Evolutionary conservation across 139 green algal species (phyloP).

Genomic region (Medakamo hakoo): DNA sequence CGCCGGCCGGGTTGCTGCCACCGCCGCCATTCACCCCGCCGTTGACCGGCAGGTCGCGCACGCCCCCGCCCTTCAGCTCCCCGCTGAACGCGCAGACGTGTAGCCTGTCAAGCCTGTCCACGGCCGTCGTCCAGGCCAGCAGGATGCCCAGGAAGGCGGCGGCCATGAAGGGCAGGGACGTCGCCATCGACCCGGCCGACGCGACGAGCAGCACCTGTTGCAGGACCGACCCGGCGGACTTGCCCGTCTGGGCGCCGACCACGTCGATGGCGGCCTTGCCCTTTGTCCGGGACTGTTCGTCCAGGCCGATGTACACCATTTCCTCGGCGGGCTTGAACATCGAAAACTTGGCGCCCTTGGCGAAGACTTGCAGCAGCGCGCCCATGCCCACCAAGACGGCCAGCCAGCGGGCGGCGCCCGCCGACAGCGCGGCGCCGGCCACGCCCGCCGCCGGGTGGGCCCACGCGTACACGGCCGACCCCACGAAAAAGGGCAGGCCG

Average conservation of each 20-base stretch:
- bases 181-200: slow-evolving; percentile 28
- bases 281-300: slow-evolving; percentile 61
- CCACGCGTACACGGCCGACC: slow-evolving; percentile 38
- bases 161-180: slow-evolving; percentile 44
- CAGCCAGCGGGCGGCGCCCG: no score
- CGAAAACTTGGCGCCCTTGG: slow-evolving; percentile 69
- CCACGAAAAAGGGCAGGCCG: slow-evolving; percentile 55
- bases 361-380: slow-evolving; percentile 62
- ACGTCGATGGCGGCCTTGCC: slow-evolving; percentile 92
- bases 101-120: slow-evolving; percentile 7
- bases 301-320: slow-evolving; percentile 74
- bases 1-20: no score
- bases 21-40: no score
- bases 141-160: slow-evolving; percentile 40
- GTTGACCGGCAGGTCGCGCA: no score
- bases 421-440: slow-evolving; percentile 4
- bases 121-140: slow-evolving; percentile 22
- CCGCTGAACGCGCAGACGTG: not conserved
- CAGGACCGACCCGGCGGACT: slow-evolving; percentile 37
- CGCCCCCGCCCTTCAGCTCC: not conserved
- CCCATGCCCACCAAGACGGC: slow-evolving; percentile 52
- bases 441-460: not conserved
- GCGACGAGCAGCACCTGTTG: slow-evolving; percentile 45
- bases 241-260: slow-evolving; percentile 61
- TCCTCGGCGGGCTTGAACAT: slow-evolving; percentile 92